Conservation (phyloP, 352 stramenopile species). For the Pythium sp. region DNA sequence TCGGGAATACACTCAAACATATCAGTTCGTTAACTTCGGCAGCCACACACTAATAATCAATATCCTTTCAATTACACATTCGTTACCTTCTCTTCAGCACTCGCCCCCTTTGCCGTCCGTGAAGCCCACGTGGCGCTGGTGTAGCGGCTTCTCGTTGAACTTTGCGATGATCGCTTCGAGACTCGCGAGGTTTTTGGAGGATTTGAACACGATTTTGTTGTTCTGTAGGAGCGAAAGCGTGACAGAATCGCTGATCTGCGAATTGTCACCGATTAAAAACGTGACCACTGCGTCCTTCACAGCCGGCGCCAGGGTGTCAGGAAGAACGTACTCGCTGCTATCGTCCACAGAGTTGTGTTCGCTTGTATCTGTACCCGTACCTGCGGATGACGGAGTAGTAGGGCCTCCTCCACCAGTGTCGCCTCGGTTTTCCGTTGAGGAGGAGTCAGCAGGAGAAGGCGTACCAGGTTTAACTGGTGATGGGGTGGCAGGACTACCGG, state of each 20-base stretch:
- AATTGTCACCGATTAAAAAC: slow-evolving; percentile 5
- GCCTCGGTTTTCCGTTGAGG: neutral
- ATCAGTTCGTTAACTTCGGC: neutral
- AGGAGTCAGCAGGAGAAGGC: neutral
- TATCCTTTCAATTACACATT: neutral
- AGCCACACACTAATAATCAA: neutral
- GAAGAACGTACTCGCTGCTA: slow-evolving; percentile 1
- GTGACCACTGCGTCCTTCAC: neutral
- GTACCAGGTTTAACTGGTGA: neutral
- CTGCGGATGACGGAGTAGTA: neutral
- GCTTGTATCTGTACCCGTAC: neutral
- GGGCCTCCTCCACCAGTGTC: neutral
- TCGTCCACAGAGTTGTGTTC: neutral
- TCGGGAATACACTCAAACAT: neutral
- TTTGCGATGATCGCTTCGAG: slow-evolving; percentile 1
- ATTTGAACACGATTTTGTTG: slow-evolving; percentile 7
- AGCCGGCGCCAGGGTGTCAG: neutral
- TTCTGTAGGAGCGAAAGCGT: neutral
- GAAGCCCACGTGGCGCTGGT: slow-evolving; percentile 2
- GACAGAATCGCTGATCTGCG: neutral
- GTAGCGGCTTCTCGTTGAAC: slow-evolving; percentile 7
- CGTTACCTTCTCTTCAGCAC: slow-evolving; percentile 1
- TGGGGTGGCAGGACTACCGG: neutral
- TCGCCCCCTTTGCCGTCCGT: neutral
- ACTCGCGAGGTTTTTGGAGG: slow-evolving; percentile 1